These are phyloP conservation scores for Akanthomyces dipterigenus DNA, from an alignment of 2,329 filamentous ascomycete species.

Conservation along the genomic window DNA sequence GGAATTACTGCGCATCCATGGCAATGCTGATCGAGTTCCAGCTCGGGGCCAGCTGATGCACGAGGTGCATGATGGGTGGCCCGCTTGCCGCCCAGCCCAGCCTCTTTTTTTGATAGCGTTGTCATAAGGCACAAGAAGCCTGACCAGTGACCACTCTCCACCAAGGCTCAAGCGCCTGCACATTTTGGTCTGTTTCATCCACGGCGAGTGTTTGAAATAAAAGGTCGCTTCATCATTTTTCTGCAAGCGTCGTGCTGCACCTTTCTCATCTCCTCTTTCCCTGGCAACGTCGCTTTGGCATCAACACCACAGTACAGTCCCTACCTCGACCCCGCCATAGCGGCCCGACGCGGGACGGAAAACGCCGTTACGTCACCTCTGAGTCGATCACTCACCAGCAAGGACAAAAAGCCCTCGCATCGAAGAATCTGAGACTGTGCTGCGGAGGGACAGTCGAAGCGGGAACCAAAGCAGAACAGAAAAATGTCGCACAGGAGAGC, in stretches of 20 bases:
- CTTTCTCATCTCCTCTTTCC: not conserved
- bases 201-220: not conserved
- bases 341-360: conserved; percentile 4
- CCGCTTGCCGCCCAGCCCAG: conserved; percentile 1
- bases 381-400: not conserved
- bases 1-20: not conserved
- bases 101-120: not conserved
- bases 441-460: not conserved
- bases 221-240: not conserved
- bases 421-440: not conserved
- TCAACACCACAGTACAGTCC: not conserved
- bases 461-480: not conserved
- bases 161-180: not conserved
- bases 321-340: conserved; percentile 1
- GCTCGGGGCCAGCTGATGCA: conserved; percentile 7
- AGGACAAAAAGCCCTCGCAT: not conserved
- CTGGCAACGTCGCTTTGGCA: not conserved
- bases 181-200: not conserved
- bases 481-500: conserved; percentile 7
- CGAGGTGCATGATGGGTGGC: conserved; percentile 3
- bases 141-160: conserved; percentile 2
- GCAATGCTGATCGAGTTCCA: not conserved
- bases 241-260: not conserved
- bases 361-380: conserved; percentile 3
- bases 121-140: not conserved